Evolutionary conservation across 106 monocot species (phyloP).

Genomic region (Allium sativum): DNA sequence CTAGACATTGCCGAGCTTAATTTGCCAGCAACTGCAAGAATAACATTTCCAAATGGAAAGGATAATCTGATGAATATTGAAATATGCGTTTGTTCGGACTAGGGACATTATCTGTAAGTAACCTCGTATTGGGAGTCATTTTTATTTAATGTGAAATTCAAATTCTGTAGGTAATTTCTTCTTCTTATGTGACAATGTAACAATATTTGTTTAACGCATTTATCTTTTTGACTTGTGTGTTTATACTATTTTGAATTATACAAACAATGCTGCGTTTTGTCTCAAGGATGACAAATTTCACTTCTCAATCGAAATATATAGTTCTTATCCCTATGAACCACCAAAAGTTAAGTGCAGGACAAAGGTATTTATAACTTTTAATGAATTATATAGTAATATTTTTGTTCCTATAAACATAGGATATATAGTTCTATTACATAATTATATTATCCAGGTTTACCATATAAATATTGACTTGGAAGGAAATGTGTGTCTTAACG

Average conservation of each 20-base stretch:
- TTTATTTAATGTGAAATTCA: too few relatives aligned
- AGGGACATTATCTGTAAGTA: conserved; percentile 79
- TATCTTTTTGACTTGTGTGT: neutral
- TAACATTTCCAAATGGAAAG: conserved; percentile 85
- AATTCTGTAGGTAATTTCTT: too few relatives aligned
- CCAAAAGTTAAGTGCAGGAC: conserved; percentile 98
- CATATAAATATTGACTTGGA: conserved; percentile 96
- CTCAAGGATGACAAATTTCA: conserved; percentile 54
- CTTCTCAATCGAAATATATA: conserved; percentile 71
- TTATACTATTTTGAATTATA: neutral
- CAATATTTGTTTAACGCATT: neutral
- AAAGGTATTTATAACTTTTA: conserved; percentile 36
- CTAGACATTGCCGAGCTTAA: conserved; percentile 77
- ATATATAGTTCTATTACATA: neutral
- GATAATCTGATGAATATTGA: conserved; percentile 93
- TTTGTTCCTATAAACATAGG: neutral
- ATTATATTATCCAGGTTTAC: conserved; percentile 43
- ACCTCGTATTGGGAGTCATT: neutral
- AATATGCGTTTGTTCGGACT: conserved; percentile 54
- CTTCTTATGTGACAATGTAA: too few relatives aligned
- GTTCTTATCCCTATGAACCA: conserved; percentile 84
- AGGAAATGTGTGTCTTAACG: conserved; percentile 96
- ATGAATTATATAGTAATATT: neutral
- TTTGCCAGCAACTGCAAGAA: conserved; percentile 51
- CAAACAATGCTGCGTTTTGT: neutral